These are phyloP conservation scores for Pseudoperonospora humuli DNA, from an alignment of 352 stramenopile species.

Conservation along the genomic window DNA sequence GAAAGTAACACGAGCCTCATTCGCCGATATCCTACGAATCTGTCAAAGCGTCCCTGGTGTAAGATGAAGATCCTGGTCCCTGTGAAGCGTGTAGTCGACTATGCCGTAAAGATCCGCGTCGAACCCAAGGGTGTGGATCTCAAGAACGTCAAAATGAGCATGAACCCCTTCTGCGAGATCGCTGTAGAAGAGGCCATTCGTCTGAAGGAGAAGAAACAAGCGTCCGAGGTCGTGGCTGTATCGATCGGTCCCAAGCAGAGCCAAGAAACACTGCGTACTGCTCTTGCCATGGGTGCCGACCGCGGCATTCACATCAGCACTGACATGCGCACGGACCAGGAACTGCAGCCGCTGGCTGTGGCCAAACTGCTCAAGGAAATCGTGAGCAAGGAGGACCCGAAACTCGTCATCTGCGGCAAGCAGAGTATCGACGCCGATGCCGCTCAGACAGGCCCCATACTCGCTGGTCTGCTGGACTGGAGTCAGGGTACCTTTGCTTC, in stretches of 20 bases:
- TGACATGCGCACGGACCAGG: constrained; percentile 94
- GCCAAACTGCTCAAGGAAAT: constrained; percentile 94
- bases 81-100: constrained; percentile 97
- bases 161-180: constrained; percentile 99
- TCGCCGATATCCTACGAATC: constrained; percentile 7
- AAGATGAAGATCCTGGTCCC: constrained; percentile 91
- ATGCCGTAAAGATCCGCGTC: constrained; percentile 97
- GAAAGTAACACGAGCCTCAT: too few relatives aligned
- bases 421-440: constrained; percentile 90
- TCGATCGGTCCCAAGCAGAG: constrained; percentile 96
- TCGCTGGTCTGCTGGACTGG: constrained; percentile 95
- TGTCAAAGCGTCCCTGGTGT: not conserved
- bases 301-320: constrained; percentile 96
- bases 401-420: constrained; percentile 97
- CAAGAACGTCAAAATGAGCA: constrained; percentile 99
- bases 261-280: constrained; percentile 94
- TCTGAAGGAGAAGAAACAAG: constrained; percentile 97
- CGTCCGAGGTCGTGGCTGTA: constrained; percentile 92
- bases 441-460: constrained; percentile 88
- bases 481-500: constrained; percentile 97
- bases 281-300: constrained; percentile 91
- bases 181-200: constrained; percentile 97
- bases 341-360: constrained; percentile 96
- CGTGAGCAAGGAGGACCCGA: constrained; percentile 88
- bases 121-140: constrained; percentile 92